Conservation (phyloP, 768 basidiomycete genomes). For the Cystobasidium tubakii region DNA sequence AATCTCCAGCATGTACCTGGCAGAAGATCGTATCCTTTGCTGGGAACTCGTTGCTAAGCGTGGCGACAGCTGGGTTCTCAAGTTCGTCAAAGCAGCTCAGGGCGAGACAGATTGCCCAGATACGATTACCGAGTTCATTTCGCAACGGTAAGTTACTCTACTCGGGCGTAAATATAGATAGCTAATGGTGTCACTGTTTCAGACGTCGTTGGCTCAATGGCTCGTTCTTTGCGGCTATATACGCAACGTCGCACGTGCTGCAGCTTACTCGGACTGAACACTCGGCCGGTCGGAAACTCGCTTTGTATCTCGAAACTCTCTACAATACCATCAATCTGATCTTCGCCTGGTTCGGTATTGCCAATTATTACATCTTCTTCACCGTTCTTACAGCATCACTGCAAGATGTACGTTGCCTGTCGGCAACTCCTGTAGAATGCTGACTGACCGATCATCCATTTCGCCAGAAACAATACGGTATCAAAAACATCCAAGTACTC, state of each 20-base stretch:
- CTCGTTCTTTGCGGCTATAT: constrained; percentile 89
- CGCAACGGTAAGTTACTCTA: constrained; percentile 56
- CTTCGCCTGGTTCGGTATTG: constrained; percentile 90
- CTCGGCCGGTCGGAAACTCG: constrained; percentile 64
- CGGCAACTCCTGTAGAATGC: not conserved
- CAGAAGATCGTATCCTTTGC: constrained; percentile 79
- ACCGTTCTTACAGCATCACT: constrained; percentile 75
- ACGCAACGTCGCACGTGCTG: constrained; percentile 79
- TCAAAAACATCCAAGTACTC: constrained; percentile 41
- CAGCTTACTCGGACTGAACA: constrained; percentile 78
- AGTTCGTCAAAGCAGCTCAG: constrained; percentile 84
- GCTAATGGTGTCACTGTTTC: no score
- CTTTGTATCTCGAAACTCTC: constrained; percentile 70
- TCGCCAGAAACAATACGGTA: constrained; percentile 24
- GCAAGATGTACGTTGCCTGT: constrained; percentile 54
- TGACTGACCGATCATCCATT: constrained; percentile 13
- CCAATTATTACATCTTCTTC: constrained; percentile 69
- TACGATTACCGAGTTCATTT: constrained; percentile 83
- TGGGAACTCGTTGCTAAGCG: constrained; percentile 85
- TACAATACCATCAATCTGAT: constrained; percentile 82
- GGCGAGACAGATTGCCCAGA: constrained; percentile 95
- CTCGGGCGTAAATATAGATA: not conserved
- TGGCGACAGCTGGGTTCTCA: constrained; percentile 61
- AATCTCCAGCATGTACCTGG: constrained; percentile 56
- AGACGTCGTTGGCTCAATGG: constrained; percentile 56